These are phyloP conservation scores for Penicillium sp. DNA, from an alignment of 2,329 filamentous ascomycete species.

Conservation along the genomic window DNA sequence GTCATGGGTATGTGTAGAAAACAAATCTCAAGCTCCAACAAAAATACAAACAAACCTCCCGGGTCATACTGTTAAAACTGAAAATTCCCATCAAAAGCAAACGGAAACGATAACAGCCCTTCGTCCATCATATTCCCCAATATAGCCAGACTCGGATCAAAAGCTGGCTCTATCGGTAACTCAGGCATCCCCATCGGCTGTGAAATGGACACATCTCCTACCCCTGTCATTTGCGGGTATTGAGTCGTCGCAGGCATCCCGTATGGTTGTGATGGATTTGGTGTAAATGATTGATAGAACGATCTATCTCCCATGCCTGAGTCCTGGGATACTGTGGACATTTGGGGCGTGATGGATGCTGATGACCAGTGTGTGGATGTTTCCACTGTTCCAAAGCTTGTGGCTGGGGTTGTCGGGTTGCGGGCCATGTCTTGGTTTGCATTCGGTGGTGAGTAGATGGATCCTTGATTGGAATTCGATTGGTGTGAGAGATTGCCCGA, in stretches of 20 bases:
- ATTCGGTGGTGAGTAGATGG: constrained; percentile 7
- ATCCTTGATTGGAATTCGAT: constrained; percentile 3
- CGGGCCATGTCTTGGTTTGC: not conserved
- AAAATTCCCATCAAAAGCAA: constrained; percentile 24
- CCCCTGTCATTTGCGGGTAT: constrained; percentile 21
- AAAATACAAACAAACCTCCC: not conserved
- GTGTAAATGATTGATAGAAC: not conserved
- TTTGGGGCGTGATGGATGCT: constrained; percentile 6
- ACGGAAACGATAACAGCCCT: constrained; percentile 30
- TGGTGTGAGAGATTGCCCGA: constrained; percentile 3
- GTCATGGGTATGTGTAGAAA: too few species aligned
- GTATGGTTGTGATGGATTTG: constrained; percentile 1
- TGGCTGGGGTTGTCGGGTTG: not conserved
- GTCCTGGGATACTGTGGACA: not conserved
- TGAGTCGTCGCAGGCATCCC: not conserved
- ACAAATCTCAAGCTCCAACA: not conserved
- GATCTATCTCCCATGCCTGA: not conserved
- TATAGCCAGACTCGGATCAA: constrained; percentile 30
- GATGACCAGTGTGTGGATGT: constrained; percentile 17
- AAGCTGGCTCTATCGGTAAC: constrained; percentile 26
- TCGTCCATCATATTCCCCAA: constrained; percentile 36
- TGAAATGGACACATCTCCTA: constrained; percentile 12
- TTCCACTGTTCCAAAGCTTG: not conserved
- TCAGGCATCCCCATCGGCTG: constrained; percentile 27
- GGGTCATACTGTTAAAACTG: constrained; percentile 16